Conservation (phyloP, 1,284 basidiomycete species). For the Naganishia liquefaciens region DNA sequence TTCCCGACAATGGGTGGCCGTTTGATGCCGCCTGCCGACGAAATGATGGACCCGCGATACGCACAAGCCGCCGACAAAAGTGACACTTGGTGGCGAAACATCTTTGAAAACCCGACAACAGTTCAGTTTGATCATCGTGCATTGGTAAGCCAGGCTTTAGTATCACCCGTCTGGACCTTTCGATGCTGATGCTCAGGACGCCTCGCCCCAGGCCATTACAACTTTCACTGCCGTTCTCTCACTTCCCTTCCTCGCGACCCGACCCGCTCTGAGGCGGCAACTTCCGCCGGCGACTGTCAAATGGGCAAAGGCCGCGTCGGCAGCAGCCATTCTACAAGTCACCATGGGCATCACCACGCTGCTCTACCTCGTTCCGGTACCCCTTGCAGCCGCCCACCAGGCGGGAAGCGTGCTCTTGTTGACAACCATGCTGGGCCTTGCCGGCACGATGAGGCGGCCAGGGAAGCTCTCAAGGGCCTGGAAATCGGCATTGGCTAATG, state of each 20-base stretch:
- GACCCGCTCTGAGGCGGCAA: constrained; percentile 60
- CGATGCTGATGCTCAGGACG: constrained; percentile 1
- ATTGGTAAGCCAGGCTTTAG: constrained; percentile 61
- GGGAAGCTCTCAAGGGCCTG: constrained; percentile 62
- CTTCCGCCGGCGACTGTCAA: constrained; percentile 69
- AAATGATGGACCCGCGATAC: constrained; percentile 79
- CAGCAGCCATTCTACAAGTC: constrained; percentile 82
- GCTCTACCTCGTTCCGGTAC: constrained; percentile 89
- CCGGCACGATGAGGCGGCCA: constrained; percentile 72
- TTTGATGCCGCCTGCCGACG: constrained; percentile 76
- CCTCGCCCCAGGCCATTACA: constrained; percentile 66
- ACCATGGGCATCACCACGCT: constrained; percentile 87
- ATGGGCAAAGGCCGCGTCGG: constrained; percentile 69
- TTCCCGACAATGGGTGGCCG: constrained; percentile 95
- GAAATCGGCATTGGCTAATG: constrained; percentile 17
- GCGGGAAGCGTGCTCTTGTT: constrained; percentile 87
- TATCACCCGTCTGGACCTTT: neutral
- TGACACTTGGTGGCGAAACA: constrained; percentile 86
- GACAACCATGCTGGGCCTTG: constrained; percentile 77
- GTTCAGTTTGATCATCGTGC: constrained; percentile 96
- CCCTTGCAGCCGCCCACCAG: constrained; percentile 90
- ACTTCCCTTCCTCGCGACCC: constrained; percentile 64
- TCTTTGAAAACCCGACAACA: constrained; percentile 96
- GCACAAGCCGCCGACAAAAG: constrained; percentile 66
- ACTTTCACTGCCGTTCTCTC: constrained; percentile 72